These are phyloP conservation scores for Lophiotrema nucula DNA, from an alignment of 495 filamentous ascomycete species.

Conservation along the genomic window DNA sequence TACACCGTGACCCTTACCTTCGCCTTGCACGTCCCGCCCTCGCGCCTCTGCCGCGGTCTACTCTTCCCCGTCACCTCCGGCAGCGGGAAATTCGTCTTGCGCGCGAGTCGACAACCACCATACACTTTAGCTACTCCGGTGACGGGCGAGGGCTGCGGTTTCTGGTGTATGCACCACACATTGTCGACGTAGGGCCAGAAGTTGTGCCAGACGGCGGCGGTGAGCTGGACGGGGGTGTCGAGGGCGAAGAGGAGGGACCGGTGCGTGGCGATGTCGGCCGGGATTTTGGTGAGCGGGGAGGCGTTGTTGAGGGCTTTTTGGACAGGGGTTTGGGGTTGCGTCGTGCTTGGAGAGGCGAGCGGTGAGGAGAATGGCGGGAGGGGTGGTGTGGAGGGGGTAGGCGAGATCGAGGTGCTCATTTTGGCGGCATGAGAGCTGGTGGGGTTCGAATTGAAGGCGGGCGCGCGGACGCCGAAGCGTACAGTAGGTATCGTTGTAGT, in stretches of 20 bases:
- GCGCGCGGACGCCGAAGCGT: no score
- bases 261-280: slow-evolving; percentile 22
- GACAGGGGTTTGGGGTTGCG: not conserved
- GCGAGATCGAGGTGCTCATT: not conserved
- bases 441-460: no score
- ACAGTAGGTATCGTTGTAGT: no score
- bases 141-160: slow-evolving; percentile 4
- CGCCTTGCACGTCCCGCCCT: slow-evolving; percentile 26
- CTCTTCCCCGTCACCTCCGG: slow-evolving; percentile 8
- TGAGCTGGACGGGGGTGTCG: slow-evolving; percentile 24
- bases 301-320: not conserved
- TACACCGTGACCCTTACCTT: slow-evolving; percentile 26
- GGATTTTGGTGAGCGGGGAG: slow-evolving; percentile 25
- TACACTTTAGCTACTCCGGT: slow-evolving; percentile 25
- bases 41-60: slow-evolving; percentile 16
- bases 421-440: not conserved
- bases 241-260: slow-evolving; percentile 30
- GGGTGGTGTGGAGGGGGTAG: not conserved
- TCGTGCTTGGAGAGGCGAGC: not conserved
- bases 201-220: slow-evolving; percentile 11
- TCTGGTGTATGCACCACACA: slow-evolving; percentile 28
- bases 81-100: slow-evolving; percentile 18
- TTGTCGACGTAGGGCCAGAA: slow-evolving; percentile 32
- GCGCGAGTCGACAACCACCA: slow-evolving; percentile 21
- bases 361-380: not conserved